Evolutionary conservation across 805 yeast species (phyloP).

Genomic region (Kodamaea neixiangensis): DNA sequence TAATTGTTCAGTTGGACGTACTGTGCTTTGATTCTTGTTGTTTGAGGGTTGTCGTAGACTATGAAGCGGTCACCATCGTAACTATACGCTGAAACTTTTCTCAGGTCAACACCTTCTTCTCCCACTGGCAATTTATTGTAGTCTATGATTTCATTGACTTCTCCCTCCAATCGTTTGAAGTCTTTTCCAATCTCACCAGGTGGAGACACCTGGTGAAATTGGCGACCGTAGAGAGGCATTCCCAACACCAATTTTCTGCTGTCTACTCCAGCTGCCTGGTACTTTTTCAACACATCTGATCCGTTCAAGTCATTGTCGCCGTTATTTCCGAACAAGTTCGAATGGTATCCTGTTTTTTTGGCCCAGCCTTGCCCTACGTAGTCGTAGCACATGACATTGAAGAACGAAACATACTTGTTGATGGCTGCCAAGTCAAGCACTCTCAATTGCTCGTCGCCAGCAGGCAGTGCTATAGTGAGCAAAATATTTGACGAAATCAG

Average conservation of each 20-base stretch:
- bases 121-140: slow-evolving; percentile 56
- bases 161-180: slow-evolving; percentile 29
- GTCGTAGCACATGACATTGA: slow-evolving; percentile 94
- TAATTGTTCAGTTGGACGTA: slow-evolving; percentile 51
- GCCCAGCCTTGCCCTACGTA: slow-evolving; percentile 77
- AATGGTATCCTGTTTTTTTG: slow-evolving; percentile 58
- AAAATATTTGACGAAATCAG: slow-evolving; percentile 33
- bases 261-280: slow-evolving; percentile 44
- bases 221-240: slow-evolving; percentile 81
- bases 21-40: slow-evolving; percentile 57
- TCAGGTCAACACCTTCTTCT: slow-evolving; percentile 53
- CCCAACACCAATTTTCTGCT: slow-evolving; percentile 68
- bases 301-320: slow-evolving; percentile 48
- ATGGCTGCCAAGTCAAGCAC: slow-evolving; percentile 51
- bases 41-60: slow-evolving; percentile 66
- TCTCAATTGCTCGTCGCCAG: slow-evolving; percentile 48
- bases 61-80: slow-evolving; percentile 16
- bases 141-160: slow-evolving; percentile 44
- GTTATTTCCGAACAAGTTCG: slow-evolving; percentile 55
- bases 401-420: slow-evolving; percentile 60
- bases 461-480: slow-evolving; percentile 79
- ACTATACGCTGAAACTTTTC: slow-evolving; percentile 45
- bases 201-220: slow-evolving; percentile 28
- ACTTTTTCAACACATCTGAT: slow-evolving; percentile 48
- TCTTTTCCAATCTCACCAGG: slow-evolving; percentile 42